A percentile compares a stretch with the other conserved stretches of the same genome.
Evolutionary conservation across 78 protist genomes (phyloP).

Genomic region (Dictyostelium capitatum): DNA sequence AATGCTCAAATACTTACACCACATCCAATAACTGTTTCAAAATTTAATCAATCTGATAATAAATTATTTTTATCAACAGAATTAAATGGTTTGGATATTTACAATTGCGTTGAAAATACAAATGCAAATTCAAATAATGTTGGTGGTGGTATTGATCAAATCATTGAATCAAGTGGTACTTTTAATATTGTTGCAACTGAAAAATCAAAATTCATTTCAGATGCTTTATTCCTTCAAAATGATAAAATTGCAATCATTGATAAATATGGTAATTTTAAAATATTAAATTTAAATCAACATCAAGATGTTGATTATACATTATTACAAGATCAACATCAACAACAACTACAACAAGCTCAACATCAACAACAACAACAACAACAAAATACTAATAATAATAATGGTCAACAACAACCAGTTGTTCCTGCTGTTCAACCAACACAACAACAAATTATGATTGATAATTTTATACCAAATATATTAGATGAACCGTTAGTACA

Average conservation of each 20-base stretch:
- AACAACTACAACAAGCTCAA: neutral
- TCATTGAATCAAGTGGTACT: neutral
- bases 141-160: neutral
- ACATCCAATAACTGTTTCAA: neutral
- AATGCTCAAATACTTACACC: neutral
- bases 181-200: neutral
- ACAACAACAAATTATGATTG: neutral
- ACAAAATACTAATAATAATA: neutral
- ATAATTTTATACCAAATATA: neutral
- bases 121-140: neutral
- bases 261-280: constrained; percentile 50
- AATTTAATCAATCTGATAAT: constrained; percentile 3
- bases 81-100: constrained; percentile 4
- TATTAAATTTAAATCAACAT: neutral
- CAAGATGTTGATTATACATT: neutral
- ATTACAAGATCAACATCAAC: neutral
- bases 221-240: neutral
- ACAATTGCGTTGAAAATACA: neutral
- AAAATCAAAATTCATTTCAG: constrained; percentile 4
- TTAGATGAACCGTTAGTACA: neutral
- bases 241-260: constrained; percentile 26
- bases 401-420: neutral
- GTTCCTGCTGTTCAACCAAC: neutral
- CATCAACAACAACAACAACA: neutral
- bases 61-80: constrained; percentile 10